These are phyloP conservation scores for Xylaria sp. DNA, from an alignment of 2,329 filamentous ascomycete genomes.

Conservation along the genomic window DNA sequence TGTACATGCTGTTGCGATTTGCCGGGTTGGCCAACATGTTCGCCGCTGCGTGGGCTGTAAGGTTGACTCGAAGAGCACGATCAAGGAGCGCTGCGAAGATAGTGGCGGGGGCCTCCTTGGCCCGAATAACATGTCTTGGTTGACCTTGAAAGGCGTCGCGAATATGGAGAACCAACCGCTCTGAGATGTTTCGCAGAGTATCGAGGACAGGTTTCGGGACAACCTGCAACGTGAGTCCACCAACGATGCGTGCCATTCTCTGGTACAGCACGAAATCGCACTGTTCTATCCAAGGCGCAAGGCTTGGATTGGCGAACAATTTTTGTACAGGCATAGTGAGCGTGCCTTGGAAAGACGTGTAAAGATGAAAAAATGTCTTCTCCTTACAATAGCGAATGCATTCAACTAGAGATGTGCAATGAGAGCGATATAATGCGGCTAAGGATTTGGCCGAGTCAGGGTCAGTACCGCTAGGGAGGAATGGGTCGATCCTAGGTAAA, in stretches of 20 bases:
- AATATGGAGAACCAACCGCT: slow-evolving; percentile 83
- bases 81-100: slow-evolving; percentile 89
- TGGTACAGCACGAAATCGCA: slow-evolving; percentile 97
- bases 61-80: slow-evolving; percentile 89
- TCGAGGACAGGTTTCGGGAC: slow-evolving; percentile 88
- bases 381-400: slow-evolving; percentile 96
- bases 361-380: slow-evolving; percentile 95
- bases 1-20: slow-evolving; percentile 94
- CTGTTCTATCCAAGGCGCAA: slow-evolving; percentile 93
- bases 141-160: slow-evolving; percentile 86
- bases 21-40: slow-evolving; percentile 91
- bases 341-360: slow-evolving; percentile 94
- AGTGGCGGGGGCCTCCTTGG: slow-evolving; percentile 88
- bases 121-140: slow-evolving; percentile 84
- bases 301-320: slow-evolving; percentile 80
- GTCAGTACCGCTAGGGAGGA: slow-evolving; percentile 84
- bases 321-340: slow-evolving; percentile 97
- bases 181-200: slow-evolving; percentile 87
- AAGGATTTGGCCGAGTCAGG: slow-evolving; percentile 87
- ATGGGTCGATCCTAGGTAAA: slow-evolving; percentile 87
- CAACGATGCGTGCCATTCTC: slow-evolving; percentile 93
- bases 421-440: slow-evolving; percentile 88
- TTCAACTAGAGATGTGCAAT: slow-evolving; percentile 95
- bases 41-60: slow-evolving; percentile 91
- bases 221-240: slow-evolving; percentile 88